These are phyloP conservation scores for Verticillium nubilum DNA, from an alignment of 2,329 filamentous ascomycete species.

Conservation along the genomic window DNA sequence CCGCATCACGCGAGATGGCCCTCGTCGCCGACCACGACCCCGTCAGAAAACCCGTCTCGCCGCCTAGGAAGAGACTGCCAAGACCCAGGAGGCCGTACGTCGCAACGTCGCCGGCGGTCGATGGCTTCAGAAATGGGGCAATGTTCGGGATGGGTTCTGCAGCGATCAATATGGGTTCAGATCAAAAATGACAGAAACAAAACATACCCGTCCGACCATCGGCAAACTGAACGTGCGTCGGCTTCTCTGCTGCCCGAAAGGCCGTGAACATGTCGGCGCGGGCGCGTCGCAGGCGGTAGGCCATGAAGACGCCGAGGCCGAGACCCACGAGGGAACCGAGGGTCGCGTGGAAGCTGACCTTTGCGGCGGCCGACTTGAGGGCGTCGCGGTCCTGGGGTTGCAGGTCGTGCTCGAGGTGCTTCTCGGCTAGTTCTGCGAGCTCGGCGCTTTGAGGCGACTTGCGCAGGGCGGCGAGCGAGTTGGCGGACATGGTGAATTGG, in stretches of 20 bases:
- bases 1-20: constrained; percentile 47
- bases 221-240: constrained; percentile 55
- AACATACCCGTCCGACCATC: constrained; percentile 49
- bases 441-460: constrained; percentile 35
- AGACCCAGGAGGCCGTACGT: constrained; percentile 58
- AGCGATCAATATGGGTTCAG: too few relatives aligned
- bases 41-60: constrained; percentile 55
- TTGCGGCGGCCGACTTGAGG: constrained; percentile 48
- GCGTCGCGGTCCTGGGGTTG: constrained; percentile 51
- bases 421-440: constrained; percentile 47
- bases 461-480: constrained; percentile 26
- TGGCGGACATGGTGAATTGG: constrained; percentile 7
- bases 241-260: constrained; percentile 56
- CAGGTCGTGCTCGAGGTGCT: constrained; percentile 52
- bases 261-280: constrained; percentile 55
- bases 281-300: constrained; percentile 49
- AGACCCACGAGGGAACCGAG: constrained; percentile 57
- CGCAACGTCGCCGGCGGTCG: constrained; percentile 51
- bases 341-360: constrained; percentile 47
- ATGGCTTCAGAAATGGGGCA: constrained; percentile 50
- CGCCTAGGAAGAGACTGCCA: constrained; percentile 59
- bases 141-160: constrained; percentile 58
- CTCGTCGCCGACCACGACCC: constrained; percentile 50
- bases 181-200: not conserved
- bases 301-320: constrained; percentile 51